Conservation (phyloP, 2,329 filamentous ascomycete genomes). For the Colletotrichum tropicale region DNA sequence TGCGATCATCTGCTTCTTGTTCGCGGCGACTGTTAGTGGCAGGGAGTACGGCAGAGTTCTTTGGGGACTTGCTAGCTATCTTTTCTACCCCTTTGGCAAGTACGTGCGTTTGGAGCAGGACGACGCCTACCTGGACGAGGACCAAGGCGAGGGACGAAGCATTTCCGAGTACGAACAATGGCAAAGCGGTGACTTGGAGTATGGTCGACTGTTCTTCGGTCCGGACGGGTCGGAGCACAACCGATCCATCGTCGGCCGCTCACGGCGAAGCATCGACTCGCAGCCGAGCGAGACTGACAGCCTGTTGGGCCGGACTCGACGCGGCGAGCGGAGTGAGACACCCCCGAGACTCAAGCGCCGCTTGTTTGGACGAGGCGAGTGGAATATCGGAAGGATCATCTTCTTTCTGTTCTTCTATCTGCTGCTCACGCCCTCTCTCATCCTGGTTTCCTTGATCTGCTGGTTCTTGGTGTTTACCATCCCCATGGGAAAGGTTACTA, state of each 20-base stretch:
- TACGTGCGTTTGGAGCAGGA: conserved; percentile 94
- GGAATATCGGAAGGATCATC: conserved; percentile 92
- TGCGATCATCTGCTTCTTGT: conserved; percentile 78
- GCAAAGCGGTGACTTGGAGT: conserved; percentile 96
- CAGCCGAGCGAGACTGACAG: conserved; percentile 85
- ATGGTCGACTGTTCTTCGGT: conserved; percentile 94
- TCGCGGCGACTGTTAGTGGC: conserved; percentile 80
- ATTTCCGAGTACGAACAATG: conserved; percentile 99
- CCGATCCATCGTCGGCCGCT: conserved; percentile 83
- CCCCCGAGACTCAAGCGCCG: conserved; percentile 71
- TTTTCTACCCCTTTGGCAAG: conserved; percentile 96
- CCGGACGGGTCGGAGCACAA: conserved; percentile 76
- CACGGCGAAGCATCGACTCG: conserved; percentile 88
- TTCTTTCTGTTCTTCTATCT: conserved; percentile 98
- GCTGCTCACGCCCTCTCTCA: conserved; percentile 82
- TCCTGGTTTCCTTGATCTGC: conserved; percentile 85
- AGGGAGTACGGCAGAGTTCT: conserved; percentile 86
- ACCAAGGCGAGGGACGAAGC: conserved; percentile 92
- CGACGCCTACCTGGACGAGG: conserved; percentile 92
- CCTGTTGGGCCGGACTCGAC: conserved; percentile 70
- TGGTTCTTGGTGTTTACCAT: conserved; percentile 99
- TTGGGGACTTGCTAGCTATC: conserved; percentile 81
- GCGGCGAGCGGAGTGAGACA: conserved; percentile 49
- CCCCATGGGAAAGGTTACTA: conserved; percentile 95
- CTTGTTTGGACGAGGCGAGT: conserved; percentile 92